phyloP scores from a whole-genome alignment of 129 eudicot species.

The Escallonia herrerae region DNA sequence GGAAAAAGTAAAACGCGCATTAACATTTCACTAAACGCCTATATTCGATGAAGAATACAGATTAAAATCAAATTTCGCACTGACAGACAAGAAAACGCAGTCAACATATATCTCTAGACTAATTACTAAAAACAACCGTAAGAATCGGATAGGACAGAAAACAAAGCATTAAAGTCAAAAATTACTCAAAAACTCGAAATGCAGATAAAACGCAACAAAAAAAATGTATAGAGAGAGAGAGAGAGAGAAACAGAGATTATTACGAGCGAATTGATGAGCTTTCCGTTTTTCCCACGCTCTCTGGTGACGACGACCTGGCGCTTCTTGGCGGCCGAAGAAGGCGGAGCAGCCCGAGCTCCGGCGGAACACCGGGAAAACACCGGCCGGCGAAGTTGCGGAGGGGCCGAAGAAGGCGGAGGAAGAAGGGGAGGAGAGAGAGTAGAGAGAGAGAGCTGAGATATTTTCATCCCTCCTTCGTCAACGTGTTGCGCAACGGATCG shows the following conservation, averaged over 20 bases:
- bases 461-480: constrained; percentile 1
- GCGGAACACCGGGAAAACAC: constrained; percentile 17
- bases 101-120: not conserved
- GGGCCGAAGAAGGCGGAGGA: constrained; percentile 9
- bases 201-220: not conserved
- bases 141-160: not conserved
- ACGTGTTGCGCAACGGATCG: constrained; percentile 26
- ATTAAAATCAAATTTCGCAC: too few species aligned
- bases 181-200: not conserved
- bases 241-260: too few species aligned
- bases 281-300: constrained; percentile 88
- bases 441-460: constrained; percentile 31
- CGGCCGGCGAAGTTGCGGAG: constrained; percentile 30
- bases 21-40: constrained; percentile 27
- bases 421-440: constrained; percentile 14
- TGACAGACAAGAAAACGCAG: not conserved
- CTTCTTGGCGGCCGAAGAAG: constrained; percentile 30
- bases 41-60: too few species aligned
- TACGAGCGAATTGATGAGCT: constrained; percentile 83
- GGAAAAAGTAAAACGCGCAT: not conserved
- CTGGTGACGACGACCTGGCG: constrained; percentile 68
- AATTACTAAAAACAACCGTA: not conserved
- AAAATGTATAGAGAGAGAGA: not conserved
- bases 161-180: not conserved
- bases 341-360: constrained; percentile 8